A percentile compares a stretch with the other conserved stretches of the same genome.
Conservation (phyloP, 2,329 filamentous ascomycete genomes). For the Tolypocladium guangdongense region DNA sequence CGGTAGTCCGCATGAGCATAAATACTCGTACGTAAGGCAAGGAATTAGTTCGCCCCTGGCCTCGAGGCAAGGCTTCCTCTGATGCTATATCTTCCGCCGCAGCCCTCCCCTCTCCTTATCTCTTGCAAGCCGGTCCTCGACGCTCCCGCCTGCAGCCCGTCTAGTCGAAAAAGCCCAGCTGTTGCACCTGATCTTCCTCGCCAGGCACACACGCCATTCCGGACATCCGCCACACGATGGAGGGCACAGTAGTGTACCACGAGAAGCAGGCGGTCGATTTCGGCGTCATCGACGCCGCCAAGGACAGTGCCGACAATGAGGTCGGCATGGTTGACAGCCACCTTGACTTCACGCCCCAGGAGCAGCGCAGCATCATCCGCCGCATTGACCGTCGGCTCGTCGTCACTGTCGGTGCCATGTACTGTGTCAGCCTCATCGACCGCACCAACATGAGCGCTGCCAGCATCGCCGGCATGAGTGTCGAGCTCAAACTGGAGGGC, state of each 20-base stretch:
- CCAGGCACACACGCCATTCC: background rate
- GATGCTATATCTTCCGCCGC: background rate
- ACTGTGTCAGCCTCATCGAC: conserved; percentile 70
- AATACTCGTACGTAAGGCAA: too few relatives aligned
- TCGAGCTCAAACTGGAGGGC: conserved; percentile 34
- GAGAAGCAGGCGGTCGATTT: conserved; percentile 14
- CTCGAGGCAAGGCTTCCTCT: background rate
- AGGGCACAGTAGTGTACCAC: conserved; percentile 7
- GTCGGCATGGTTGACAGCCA: conserved; percentile 24
- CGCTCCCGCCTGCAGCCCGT: background rate
- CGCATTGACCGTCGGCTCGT: conserved; percentile 59
- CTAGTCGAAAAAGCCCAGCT: background rate
- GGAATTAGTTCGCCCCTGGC: too few relatives aligned
- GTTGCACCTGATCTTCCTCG: background rate
- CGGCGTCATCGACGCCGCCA: conserved; percentile 12
- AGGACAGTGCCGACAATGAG: conserved; percentile 13
- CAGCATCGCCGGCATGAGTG: conserved; percentile 54
- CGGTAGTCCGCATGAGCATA: too few relatives aligned
- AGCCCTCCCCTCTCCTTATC: background rate
- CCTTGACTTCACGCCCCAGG: conserved; percentile 42
- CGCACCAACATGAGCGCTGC: conserved; percentile 66
- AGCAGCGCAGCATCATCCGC: conserved; percentile 58
- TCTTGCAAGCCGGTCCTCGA: background rate
- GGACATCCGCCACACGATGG: conserved; percentile 8
- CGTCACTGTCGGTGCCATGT: conserved; percentile 51